These are phyloP conservation scores for Claviceps sp. DNA, from an alignment of 2,329 filamentous ascomycete genomes.

Conservation along the genomic window DNA sequence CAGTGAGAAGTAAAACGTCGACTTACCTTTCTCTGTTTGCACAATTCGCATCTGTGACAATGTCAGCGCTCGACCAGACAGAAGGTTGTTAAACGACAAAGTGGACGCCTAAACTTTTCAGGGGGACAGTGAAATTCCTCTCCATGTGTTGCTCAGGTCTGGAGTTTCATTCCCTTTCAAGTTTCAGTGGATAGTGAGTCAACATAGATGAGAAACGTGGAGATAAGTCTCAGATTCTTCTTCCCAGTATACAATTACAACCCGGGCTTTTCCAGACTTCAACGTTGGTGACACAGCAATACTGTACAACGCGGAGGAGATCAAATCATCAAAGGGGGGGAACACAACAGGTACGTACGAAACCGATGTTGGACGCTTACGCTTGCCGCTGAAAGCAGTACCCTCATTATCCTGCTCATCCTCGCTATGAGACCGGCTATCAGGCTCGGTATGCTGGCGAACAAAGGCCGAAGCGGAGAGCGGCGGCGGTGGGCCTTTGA, in stretches of 20 bases:
- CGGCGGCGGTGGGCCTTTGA: constrained; percentile 9
- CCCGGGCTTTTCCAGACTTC: too few species aligned
- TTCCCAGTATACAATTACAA: too few species aligned
- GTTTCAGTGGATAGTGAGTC: too few species aligned
- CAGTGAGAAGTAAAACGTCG: constrained; percentile 1
- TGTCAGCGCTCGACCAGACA: constrained; percentile 22
- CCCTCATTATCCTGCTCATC: constrained; percentile 29
- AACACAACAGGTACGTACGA: constrained; percentile 29
- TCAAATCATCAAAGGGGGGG: too few species aligned
- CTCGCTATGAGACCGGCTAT: constrained; percentile 40
- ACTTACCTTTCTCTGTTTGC: constrained; percentile 65
- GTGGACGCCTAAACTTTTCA: constrained; percentile 7
- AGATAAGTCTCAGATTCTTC: too few species aligned
- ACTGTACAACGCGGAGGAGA: not conserved
- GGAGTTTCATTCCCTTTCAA: too few species aligned
- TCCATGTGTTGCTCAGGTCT: too few species aligned
- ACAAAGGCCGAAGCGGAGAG: constrained; percentile 14
- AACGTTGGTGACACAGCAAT: not conserved
- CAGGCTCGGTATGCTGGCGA: constrained; percentile 23
- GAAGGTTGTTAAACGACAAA: not conserved
- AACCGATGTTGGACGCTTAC: constrained; percentile 47
- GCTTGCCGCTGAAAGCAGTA: constrained; percentile 29
- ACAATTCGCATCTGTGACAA: constrained; percentile 53
- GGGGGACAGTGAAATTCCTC: not conserved
- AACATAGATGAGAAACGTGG: too few species aligned